Evolutionary conservation across 2,329 filamentous ascomycete genomes (phyloP).

Genomic region (Lachnellula subtilissima): DNA sequence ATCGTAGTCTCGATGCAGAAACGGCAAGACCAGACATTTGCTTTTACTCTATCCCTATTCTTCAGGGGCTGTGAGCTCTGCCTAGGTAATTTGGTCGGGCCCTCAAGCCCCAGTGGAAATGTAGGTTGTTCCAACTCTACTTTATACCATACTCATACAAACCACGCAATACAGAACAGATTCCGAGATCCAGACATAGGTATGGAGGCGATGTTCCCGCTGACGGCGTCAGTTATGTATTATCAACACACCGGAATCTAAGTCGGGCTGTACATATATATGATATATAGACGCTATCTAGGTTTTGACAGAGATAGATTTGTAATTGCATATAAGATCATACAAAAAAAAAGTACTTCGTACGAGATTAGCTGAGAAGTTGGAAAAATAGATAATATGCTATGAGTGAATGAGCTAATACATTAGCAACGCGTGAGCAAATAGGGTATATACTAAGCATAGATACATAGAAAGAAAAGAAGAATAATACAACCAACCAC

Average conservation of each 20-base stretch:
- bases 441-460: background rate
- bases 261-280: conserved; percentile 34
- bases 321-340: background rate
- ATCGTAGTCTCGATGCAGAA: background rate
- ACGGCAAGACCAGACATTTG: background rate
- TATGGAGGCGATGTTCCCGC: too few species aligned
- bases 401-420: too few species aligned
- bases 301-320: background rate
- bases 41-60: background rate
- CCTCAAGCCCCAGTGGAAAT: too few species aligned
- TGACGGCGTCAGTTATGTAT: conserved; percentile 33
- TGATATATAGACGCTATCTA: conserved; percentile 13
- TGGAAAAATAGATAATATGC: too few species aligned
- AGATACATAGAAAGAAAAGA: background rate
- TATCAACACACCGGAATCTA: conserved; percentile 35
- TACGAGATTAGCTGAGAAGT: too few species aligned
- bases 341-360: too few species aligned
- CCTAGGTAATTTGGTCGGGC: conserved; percentile 36
- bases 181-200: too few species aligned
- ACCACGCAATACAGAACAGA: too few species aligned
- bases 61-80: conserved; percentile 31
- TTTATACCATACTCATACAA: too few species aligned
- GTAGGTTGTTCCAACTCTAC: too few species aligned
- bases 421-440: background rate
- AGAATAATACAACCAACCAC: too few species aligned